Base-by-base conservation (phyloP, 495 filamentous ascomycete genomes). In the Cenococcum geophilum region DNA sequence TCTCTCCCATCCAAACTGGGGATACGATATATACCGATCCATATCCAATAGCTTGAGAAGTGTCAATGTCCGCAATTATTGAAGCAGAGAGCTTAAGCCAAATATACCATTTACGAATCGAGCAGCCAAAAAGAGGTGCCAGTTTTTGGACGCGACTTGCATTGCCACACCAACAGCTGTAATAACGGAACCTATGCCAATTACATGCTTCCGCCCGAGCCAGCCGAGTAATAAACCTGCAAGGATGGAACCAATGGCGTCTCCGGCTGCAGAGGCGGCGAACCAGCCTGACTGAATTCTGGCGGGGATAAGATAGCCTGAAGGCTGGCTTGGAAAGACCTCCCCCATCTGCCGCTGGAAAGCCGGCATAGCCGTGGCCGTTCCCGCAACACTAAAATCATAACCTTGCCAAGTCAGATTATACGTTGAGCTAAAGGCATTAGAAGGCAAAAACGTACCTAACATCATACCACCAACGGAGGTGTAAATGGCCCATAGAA, bases 1-100 rank as follows among this genome's bases (percentile, higher is more conserved):
- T 56, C 27, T 56, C 54, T 20, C 54, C 54, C 8, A 56, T 56
- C 54, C 54, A 56, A 34, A 56, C 37, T n/a, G 54, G 54, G 34
- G 34, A 56, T 18, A n/a, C 37, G 4, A 37, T n/a, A n/a, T 27
- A 37, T 40, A 37, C 54, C 18, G 32, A 5, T n/a, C 32, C 32
- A 37, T 27, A 56, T 21, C 54, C 54, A 23, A 52, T 52, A 25
- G 54, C 54, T 40, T 2, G 18, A 45, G 11, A 14, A 4, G 11
- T 16, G 40, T 45, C 18, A 45, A 18, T 14, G 4, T 14, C 40
- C 11, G 4, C 18, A 10, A 45, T 45, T 45, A 4, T n/a, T n/a
- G n/a, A n/a, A n/a, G 18, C 14, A 2, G 40, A 45, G 40, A 45
- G 40, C 12, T 45, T 1, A 45, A 18, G 18, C 18, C 3, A 11